phyloP scores from a whole-genome alignment of 257 asterid genomes.

The Scutellaria baicalensis region DNA sequence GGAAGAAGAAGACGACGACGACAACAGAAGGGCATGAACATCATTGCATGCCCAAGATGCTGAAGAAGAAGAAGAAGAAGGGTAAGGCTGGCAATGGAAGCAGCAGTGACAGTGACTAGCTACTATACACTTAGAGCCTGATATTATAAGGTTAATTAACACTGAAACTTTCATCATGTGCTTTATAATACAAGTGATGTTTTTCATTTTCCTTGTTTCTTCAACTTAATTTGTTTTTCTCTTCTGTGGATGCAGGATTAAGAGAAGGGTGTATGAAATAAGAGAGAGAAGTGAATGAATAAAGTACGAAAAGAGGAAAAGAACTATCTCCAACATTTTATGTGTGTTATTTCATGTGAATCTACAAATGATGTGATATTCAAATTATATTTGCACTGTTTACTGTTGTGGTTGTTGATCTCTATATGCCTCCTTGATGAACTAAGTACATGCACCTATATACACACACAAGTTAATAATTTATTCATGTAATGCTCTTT shows the following conservation, averaged over 20 bases:
- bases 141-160: no score
- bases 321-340: no score
- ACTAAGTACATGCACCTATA: not conserved
- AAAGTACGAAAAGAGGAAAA: not conserved
- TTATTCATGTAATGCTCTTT: not conserved
- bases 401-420: not conserved
- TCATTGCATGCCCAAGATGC: conserved; percentile 13
- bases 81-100: not conserved
- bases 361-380: no score
- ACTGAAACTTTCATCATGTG: no score
- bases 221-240: not conserved
- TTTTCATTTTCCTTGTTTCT: no score
- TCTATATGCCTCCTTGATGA: not conserved
- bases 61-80: conserved; percentile 2
- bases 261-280: conserved; percentile 1
- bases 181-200: no score
- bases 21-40: not conserved
- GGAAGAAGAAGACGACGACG: not conserved
- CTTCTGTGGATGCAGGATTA: conserved; percentile 9
- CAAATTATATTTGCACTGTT: no score
- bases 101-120: conserved; percentile 8
- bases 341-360: no score
- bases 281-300: not conserved
- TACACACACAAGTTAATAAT: not conserved
- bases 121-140: not conserved